These are phyloP conservation scores for Cryptosporidium parvum DNA, from an alignment of 169 alveolate species.

Conservation along the genomic window DNA sequence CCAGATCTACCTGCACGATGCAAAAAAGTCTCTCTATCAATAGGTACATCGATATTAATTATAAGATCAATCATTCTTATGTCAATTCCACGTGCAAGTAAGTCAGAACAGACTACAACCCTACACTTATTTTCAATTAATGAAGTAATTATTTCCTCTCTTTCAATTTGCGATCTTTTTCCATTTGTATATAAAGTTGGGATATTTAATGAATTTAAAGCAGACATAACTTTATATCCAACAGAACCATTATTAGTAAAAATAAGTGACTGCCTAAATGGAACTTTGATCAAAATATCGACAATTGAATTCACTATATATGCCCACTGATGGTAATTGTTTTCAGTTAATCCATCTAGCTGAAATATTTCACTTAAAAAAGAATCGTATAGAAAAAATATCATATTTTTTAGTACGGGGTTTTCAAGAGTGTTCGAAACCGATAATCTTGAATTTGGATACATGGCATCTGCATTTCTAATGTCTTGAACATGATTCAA, in stretches of 20 bases:
- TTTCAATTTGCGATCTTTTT: slow-evolving; percentile 76
- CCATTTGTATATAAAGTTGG: slow-evolving; percentile 77
- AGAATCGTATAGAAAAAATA: slow-evolving; percentile 26
- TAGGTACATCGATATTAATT: slow-evolving; percentile 90
- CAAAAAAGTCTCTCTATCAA: slow-evolving; percentile 86
- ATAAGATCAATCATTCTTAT: slow-evolving; percentile 88
- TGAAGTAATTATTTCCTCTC: slow-evolving; percentile 76
- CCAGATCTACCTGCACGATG: slow-evolving; percentile 93
- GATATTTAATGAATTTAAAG: slow-evolving; percentile 70
- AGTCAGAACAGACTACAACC: slow-evolving; percentile 89
- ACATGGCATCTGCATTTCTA: background rate
- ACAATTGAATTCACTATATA: slow-evolving; percentile 37
- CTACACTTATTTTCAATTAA: slow-evolving; percentile 76
- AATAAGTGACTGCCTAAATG: slow-evolving; percentile 77
- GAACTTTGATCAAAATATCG: slow-evolving; percentile 48
- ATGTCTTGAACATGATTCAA: slow-evolving; percentile 9
- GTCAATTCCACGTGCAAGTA: slow-evolving; percentile 92
- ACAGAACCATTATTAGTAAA: slow-evolving; percentile 80
- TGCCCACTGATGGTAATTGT: slow-evolving; percentile 48
- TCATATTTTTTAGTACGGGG: slow-evolving; percentile 39
- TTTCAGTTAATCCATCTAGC: slow-evolving; percentile 3
- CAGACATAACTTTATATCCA: slow-evolving; percentile 56
- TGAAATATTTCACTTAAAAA: background rate
- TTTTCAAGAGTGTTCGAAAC: slow-evolving; percentile 11
- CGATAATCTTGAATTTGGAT: background rate